phyloP scores from a whole-genome alignment of 345 rosid genomes.

The Luvunga scandens region DNA sequence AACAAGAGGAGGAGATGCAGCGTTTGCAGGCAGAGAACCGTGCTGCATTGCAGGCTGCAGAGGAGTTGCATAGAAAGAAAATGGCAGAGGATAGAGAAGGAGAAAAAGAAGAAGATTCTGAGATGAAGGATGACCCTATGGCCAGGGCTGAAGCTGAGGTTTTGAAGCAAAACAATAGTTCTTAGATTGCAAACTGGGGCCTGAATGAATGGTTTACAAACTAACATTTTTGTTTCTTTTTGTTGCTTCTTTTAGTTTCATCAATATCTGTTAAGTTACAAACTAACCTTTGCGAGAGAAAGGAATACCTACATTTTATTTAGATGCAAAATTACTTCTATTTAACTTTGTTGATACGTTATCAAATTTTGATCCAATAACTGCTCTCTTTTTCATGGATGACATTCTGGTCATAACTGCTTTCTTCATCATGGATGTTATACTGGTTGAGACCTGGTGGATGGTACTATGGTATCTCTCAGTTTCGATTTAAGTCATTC shows the following conservation, averaged over 20 bases:
- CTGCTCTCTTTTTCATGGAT: too few species aligned
- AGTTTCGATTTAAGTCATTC: background rate
- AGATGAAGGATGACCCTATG: conserved; percentile 72
- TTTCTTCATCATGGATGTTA: too few species aligned
- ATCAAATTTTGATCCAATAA: too few species aligned
- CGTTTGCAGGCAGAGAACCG: conserved; percentile 77
- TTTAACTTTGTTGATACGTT: background rate
- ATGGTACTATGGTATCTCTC: background rate
- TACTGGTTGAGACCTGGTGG: background rate
- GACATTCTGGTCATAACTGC: too few species aligned
- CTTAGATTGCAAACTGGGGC: conserved; percentile 7
- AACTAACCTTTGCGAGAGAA: background rate
- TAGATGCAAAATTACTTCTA: background rate
- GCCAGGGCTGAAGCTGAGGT: conserved; percentile 73
- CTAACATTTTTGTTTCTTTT: background rate
- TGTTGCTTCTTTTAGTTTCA: background rate
- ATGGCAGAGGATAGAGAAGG: conserved; percentile 80
- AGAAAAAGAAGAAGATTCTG: conserved; percentile 79
- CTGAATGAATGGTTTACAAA: background rate
- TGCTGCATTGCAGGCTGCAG: conserved; percentile 86
- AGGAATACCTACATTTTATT: background rate
- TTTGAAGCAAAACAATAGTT: conserved; percentile 31
- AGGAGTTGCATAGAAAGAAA: conserved; percentile 87
- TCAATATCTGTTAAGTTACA: background rate
- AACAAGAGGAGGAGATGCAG: conserved; percentile 85